A percentile compares a stretch with the other conserved stretches of the same genome.
Evolutionary conservation across 108 stramenopile species (phyloP).

Genomic region (Bacterosira constricta): DNA sequence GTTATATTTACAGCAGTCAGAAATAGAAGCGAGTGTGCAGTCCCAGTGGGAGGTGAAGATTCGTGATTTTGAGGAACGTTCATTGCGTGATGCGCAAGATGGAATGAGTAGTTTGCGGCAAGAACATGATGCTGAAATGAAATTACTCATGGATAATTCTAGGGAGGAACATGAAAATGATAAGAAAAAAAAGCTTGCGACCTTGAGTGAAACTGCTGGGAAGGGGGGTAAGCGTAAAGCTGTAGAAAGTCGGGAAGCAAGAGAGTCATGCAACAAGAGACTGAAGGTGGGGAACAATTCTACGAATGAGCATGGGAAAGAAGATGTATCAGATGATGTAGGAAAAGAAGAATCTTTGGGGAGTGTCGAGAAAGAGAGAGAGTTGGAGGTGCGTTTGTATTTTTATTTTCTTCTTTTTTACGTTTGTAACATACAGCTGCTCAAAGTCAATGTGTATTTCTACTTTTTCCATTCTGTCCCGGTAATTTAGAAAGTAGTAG

Average conservation of each 20-base stretch:
- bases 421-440: too few relatives aligned
- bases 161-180: constrained; percentile 14
- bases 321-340: constrained; percentile 8
- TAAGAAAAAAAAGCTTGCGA: background rate
- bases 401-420: background rate
- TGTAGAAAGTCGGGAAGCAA: background rate
- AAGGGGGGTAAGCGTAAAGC: constrained; percentile 22
- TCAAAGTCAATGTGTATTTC: background rate
- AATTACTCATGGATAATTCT: constrained; percentile 8
- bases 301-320: background rate
- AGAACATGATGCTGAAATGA: constrained; percentile 21
- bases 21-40: constrained; percentile 10
- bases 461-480: background rate
- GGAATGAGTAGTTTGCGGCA: constrained; percentile 6
- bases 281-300: background rate
- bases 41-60: constrained; percentile 27
- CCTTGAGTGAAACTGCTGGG: constrained; percentile 2
- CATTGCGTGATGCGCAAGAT: constrained; percentile 5
- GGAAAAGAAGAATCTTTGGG: constrained; percentile 7
- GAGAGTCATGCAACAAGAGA: background rate
- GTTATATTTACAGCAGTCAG: constrained; percentile 5
- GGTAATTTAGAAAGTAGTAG: constrained; percentile 13
- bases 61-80: constrained; percentile 11
- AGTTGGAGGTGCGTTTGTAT: constrained; percentile 30
- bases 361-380: constrained; percentile 28